Conservation (phyloP, 306 rosid genomes). For the Rubus idaeus region DNA sequence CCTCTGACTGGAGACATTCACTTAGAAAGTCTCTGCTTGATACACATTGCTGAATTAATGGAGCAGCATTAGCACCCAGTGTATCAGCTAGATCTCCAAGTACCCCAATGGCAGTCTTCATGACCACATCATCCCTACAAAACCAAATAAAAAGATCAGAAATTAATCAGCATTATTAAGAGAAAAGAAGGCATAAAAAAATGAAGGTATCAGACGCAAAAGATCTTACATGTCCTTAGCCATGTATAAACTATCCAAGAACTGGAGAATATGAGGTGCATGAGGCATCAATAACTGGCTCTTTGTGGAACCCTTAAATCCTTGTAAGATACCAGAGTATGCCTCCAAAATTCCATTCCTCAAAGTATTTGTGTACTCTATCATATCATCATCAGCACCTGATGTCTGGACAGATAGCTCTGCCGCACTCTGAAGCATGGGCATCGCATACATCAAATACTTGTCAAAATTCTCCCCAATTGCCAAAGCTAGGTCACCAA, state of each 20-base stretch:
- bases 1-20: constrained; percentile 83
- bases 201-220: neutral
- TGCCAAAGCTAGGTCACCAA: constrained; percentile 94
- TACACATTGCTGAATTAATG: constrained; percentile 75
- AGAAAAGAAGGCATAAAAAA: neutral
- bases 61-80: constrained; percentile 64
- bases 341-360: constrained; percentile 96
- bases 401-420: constrained; percentile 75
- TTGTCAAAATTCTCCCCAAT: constrained; percentile 92
- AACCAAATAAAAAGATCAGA: constrained; percentile 16
- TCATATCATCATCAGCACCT: constrained; percentile 82
- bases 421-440: constrained; percentile 98
- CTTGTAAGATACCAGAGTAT: constrained; percentile 90
- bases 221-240: constrained; percentile 83
- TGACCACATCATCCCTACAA: constrained; percentile 84
- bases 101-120: constrained; percentile 85
- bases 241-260: constrained; percentile 80
- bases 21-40: constrained; percentile 84
- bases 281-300: constrained; percentile 84
- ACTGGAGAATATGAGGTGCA: constrained; percentile 82
- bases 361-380: constrained; percentile 86
- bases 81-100: constrained; percentile 96
- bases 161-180: neutral
- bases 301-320: constrained; percentile 85
- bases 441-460: constrained; percentile 89